phyloP scores from a whole-genome alignment of 2,329 filamentous ascomycete genomes.

The Trichoderma oligosporum region DNA sequence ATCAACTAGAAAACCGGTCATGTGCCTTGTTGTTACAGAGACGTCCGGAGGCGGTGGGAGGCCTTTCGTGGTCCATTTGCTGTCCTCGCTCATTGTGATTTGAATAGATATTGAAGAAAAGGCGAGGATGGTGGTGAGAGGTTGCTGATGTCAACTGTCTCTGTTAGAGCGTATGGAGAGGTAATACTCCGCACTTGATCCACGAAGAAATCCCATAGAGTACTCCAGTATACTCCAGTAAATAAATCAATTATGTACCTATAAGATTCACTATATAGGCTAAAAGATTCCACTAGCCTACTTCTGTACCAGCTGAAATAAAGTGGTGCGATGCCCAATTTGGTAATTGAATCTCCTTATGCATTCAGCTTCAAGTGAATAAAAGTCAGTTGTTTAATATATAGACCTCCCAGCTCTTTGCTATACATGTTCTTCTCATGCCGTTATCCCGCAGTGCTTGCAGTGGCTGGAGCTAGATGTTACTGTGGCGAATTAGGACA shows the following conservation, averaged over 20 bases:
- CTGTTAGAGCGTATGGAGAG: too few relatives aligned
- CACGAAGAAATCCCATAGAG: too few relatives aligned
- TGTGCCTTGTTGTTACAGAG: slow-evolving; percentile 63
- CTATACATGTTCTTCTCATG: background rate
- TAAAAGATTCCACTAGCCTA: background rate
- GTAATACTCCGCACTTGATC: too few relatives aligned
- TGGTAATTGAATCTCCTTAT: background rate
- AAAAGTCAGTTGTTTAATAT: background rate
- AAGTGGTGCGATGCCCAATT: background rate
- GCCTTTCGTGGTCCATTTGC: slow-evolving; percentile 32
- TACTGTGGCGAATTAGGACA: too few relatives aligned
- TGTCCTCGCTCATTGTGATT: background rate
- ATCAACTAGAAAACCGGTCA: slow-evolving; percentile 74
- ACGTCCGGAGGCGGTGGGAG: slow-evolving; percentile 45
- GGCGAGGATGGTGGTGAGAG: background rate
- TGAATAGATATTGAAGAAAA: too few relatives aligned
- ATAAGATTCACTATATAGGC: background rate
- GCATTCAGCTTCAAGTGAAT: background rate
- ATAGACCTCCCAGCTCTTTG: too few relatives aligned
- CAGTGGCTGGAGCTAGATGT: too few relatives aligned
- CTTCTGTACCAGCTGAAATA: background rate
- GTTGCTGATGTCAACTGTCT: background rate
- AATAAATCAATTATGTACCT: background rate
- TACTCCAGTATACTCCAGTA: too few relatives aligned
- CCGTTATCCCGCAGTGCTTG: too few relatives aligned